A percentile compares a stretch with the other conserved stretches of the same genome.
These are phyloP conservation scores for Syzygium aqueum DNA, from an alignment of 345 rosid species.

Conservation along the genomic window DNA sequence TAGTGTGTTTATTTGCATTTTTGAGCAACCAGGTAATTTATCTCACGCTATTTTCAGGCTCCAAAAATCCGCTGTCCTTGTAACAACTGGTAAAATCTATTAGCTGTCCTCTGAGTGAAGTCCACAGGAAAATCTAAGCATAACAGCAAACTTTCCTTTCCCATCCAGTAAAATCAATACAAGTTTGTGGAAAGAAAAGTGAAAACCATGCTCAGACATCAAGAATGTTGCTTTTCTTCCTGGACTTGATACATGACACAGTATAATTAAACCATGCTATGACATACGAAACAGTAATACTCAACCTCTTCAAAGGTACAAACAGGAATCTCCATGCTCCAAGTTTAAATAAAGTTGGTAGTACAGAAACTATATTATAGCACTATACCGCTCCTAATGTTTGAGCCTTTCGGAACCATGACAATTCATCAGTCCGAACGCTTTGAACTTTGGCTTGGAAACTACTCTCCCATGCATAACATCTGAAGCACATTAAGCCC, in stretches of 20 bases:
- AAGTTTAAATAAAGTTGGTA: neutral
- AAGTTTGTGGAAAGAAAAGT: neutral
- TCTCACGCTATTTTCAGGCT: neutral
- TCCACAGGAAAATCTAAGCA: neutral
- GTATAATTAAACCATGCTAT: neutral
- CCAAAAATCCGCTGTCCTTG: neutral
- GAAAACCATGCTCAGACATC: neutral
- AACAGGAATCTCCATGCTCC: neutral
- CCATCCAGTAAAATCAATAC: neutral
- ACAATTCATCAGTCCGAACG: slow-evolving; percentile 76
- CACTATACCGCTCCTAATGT: slow-evolving; percentile 75
- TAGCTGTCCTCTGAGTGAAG: neutral
- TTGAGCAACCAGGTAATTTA: neutral
- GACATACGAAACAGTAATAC: neutral
- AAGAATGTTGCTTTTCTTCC: neutral
- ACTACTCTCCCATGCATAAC: slow-evolving; percentile 98
- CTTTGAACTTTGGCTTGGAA: slow-evolving; percentile 81
- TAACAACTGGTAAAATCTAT: neutral
- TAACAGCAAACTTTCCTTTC: neutral
- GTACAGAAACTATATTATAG: neutral
- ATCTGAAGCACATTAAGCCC: slow-evolving; percentile 29
- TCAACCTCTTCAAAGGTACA: neutral
- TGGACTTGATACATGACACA: neutral
- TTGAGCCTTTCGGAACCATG: slow-evolving; percentile 94
- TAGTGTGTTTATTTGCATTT: neutral